Conservation (phyloP, 2,329 filamentous ascomycete species). For the Leptographium radiaticola region DNA sequence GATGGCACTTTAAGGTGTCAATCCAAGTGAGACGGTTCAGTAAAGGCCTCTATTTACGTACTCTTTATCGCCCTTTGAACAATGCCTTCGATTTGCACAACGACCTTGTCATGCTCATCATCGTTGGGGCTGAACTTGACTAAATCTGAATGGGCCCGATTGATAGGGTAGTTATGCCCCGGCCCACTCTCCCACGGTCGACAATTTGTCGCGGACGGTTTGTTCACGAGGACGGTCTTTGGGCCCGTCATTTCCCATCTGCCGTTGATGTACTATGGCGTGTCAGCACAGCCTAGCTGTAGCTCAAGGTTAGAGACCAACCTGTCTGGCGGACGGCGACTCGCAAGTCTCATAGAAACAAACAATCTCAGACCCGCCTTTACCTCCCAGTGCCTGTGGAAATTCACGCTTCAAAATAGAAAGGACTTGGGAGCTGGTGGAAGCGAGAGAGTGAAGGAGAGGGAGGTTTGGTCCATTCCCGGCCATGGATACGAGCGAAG, state of each 20-base stretch:
- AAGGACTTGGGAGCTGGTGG: background rate
- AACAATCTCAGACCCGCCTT: background rate
- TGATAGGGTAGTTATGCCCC: slow-evolving; percentile 3
- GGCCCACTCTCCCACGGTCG: background rate
- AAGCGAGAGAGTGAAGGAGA: background rate
- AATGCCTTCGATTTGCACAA: background rate
- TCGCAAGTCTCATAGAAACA: background rate
- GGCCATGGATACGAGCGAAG: background rate
- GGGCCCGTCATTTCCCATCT: background rate
- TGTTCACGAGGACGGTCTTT: background rate
- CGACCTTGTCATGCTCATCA: background rate
- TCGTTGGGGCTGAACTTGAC: slow-evolving; percentile 12
- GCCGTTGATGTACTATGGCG: background rate
- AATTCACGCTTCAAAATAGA: background rate
- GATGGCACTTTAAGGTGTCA: too few relatives aligned
- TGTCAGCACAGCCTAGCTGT: background rate
- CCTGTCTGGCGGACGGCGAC: background rate
- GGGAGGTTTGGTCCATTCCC: background rate
- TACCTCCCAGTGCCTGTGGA: background rate
- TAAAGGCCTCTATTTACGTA: background rate
- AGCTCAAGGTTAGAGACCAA: background rate
- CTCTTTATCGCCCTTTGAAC: background rate
- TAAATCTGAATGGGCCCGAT: background rate
- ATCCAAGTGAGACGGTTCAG: too few relatives aligned
- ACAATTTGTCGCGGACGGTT: background rate